Evolutionary conservation across 345 rosid species (phyloP).

Genomic region (Lenwebbia sp.): DNA sequence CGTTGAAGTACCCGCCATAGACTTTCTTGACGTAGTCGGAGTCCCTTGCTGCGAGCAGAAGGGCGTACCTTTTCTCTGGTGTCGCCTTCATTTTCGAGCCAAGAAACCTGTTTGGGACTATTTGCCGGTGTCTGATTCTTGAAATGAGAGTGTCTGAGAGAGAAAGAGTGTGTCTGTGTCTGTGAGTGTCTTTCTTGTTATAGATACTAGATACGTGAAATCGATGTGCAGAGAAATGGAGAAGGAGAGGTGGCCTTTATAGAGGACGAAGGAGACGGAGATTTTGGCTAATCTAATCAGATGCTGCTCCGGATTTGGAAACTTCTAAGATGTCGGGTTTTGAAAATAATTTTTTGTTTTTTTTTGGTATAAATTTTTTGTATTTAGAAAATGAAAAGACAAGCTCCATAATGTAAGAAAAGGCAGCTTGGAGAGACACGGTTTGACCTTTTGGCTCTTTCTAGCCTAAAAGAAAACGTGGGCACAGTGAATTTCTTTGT

Average conservation of each 20-base stretch:
- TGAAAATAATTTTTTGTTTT: not conserved
- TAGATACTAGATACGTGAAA: not conserved
- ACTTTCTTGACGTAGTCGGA: slow-evolving; percentile 59
- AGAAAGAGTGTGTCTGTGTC: too few relatives aligned
- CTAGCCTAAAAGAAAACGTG: not conserved
- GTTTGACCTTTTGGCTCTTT: not conserved
- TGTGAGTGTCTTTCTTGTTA: not conserved
- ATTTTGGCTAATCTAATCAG: not conserved
- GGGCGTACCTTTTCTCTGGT: slow-evolving; percentile 27
- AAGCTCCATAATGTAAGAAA: not conserved
- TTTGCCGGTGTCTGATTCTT: not conserved
- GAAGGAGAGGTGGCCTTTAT: not conserved
- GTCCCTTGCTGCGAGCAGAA: slow-evolving; percentile 63
- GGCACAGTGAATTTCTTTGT: not conserved
- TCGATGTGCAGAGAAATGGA: not conserved
- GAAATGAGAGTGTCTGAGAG: not conserved
- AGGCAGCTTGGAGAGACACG: not conserved
- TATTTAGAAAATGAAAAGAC: not conserved
- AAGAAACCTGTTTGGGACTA: not conserved
- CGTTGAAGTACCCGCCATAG: slow-evolving; percentile 79
- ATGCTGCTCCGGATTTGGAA: not conserved
- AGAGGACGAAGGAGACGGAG: not conserved
- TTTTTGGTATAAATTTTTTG: not conserved
- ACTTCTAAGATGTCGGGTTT: not conserved
- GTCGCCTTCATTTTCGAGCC: not conserved